Conservation (phyloP, 805 yeast genomes). For the Saturnispora diversa region DNA sequence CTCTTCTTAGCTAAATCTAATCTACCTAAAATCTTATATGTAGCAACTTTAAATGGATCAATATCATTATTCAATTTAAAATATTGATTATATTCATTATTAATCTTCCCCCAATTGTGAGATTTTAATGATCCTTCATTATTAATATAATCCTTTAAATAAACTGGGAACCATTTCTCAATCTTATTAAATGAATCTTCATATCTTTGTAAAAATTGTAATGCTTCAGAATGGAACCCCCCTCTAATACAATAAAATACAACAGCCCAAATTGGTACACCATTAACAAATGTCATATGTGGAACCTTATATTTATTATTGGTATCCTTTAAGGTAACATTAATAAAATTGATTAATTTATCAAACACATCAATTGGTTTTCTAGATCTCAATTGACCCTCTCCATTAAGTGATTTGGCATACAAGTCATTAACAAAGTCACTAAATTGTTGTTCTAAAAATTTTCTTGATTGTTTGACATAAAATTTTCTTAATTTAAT, state of each 20-base stretch:
- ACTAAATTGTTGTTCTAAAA: slow-evolving; percentile 70
- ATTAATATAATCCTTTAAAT: slow-evolving; percentile 61
- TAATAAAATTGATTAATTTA: slow-evolving; percentile 35
- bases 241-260: slow-evolving; percentile 78
- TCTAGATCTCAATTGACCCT: slow-evolving; percentile 2
- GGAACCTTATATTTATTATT: slow-evolving; percentile 39
- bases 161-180: slow-evolving; percentile 76
- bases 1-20: slow-evolving; percentile 64
- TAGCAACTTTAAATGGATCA: slow-evolving; percentile 87
- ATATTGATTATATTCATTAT: slow-evolving; percentile 76
- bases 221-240: slow-evolving; percentile 74
- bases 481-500: slow-evolving; percentile 37
- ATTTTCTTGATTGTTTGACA: slow-evolving; percentile 46
- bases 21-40: slow-evolving; percentile 88
- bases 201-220: slow-evolving; percentile 55
- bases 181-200: slow-evolving; percentile 71
- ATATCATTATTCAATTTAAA: slow-evolving; percentile 57
- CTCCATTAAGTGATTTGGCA: slow-evolving; percentile 9
- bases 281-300: slow-evolving; percentile 63
- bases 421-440: slow-evolving; percentile 63
- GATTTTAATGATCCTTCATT: slow-evolving; percentile 51
- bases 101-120: slow-evolving; percentile 61
- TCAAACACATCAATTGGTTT: slow-evolving; percentile 17
- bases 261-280: slow-evolving; percentile 90
- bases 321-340: slow-evolving; percentile 36